Evolutionary conservation across 2,329 filamentous ascomycete genomes (phyloP).

Genomic region (Calonectria multiphialidica): DNA sequence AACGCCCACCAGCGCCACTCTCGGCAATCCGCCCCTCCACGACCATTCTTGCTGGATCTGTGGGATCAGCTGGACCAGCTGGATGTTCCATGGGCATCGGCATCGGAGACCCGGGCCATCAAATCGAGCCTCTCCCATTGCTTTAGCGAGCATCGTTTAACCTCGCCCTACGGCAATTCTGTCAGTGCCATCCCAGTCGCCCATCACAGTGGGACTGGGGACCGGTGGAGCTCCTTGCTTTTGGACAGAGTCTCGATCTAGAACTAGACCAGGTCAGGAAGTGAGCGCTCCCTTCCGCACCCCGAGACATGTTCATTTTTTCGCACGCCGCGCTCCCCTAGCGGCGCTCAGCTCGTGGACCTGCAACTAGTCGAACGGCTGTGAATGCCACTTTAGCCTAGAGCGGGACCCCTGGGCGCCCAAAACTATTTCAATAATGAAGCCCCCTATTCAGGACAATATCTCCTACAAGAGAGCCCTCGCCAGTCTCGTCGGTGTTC

Average conservation of each 20-base stretch:
- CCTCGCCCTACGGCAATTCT: slow-evolving; percentile 3
- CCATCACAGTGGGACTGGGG: slow-evolving; percentile 14
- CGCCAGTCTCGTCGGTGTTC: slow-evolving; percentile 22
- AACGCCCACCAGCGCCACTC: background rate
- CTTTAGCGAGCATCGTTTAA: background rate
- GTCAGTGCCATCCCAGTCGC: slow-evolving; percentile 18
- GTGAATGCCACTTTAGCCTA: slow-evolving; percentile 25
- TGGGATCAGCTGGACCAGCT: background rate
- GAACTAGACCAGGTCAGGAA: slow-evolving; percentile 23
- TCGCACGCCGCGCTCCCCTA: slow-evolving; percentile 18
- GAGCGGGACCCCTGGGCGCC: slow-evolving; percentile 19
- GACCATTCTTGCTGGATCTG: background rate
- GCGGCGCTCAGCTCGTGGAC: slow-evolving; percentile 34
- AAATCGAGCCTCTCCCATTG: background rate
- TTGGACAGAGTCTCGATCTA: slow-evolving; percentile 22
- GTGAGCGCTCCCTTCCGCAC: slow-evolving; percentile 19
- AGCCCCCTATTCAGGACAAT: slow-evolving; percentile 23
- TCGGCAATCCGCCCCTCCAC: background rate
- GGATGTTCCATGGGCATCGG: background rate
- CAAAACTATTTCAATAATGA: slow-evolving; percentile 34
- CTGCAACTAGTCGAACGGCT: slow-evolving; percentile 36
- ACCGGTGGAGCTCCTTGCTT: slow-evolving; percentile 20
- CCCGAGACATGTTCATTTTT: slow-evolving; percentile 43
- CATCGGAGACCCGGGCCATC: background rate
- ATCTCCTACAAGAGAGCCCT: slow-evolving; percentile 23